These are phyloP conservation scores for Nannizziopsis barbatae DNA, from an alignment of 2,329 filamentous ascomycete species.

Conservation along the genomic window DNA sequence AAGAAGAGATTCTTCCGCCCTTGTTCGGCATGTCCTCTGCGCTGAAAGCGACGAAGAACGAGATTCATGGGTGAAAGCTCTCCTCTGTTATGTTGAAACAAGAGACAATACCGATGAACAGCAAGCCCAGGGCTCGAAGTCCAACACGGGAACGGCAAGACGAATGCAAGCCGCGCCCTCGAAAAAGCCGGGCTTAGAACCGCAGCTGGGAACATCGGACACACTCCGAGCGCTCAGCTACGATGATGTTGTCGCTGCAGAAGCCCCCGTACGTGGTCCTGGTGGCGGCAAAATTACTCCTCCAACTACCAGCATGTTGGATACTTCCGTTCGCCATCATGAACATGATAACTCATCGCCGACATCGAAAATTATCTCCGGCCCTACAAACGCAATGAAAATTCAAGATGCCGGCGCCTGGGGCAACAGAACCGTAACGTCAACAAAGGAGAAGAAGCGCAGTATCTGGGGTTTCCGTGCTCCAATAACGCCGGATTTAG, in stretches of 20 bases:
- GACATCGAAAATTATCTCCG: constrained; percentile 57
- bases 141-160: constrained; percentile 4
- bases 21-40: constrained; percentile 87
- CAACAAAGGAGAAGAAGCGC: constrained; percentile 70
- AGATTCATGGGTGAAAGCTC: constrained; percentile 83
- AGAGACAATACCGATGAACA: constrained; percentile 38
- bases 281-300: constrained; percentile 29
- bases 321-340: constrained; percentile 21
- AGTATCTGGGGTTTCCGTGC: constrained; percentile 55
- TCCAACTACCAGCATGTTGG: constrained; percentile 19
- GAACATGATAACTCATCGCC: constrained; percentile 24
- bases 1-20: constrained; percentile 78
- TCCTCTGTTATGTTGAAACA: constrained; percentile 78
- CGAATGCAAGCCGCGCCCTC: constrained; percentile 19
- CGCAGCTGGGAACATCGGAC: constrained; percentile 29
- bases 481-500: constrained; percentile 59
- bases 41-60: constrained; percentile 89
- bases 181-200: constrained; percentile 25
- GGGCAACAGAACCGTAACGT: constrained; percentile 57
- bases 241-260: constrained; percentile 46
- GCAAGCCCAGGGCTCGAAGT: constrained; percentile 17
- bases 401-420: constrained; percentile 75
- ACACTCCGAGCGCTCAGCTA: constrained; percentile 43
- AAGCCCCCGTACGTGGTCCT: constrained; percentile 44
- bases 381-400: constrained; percentile 67